Percentiles rank a stretch among this genome's conserved stretches.
Conservation (phyloP, 352 stramenopile species). For the Phytophthora sp. region DNA sequence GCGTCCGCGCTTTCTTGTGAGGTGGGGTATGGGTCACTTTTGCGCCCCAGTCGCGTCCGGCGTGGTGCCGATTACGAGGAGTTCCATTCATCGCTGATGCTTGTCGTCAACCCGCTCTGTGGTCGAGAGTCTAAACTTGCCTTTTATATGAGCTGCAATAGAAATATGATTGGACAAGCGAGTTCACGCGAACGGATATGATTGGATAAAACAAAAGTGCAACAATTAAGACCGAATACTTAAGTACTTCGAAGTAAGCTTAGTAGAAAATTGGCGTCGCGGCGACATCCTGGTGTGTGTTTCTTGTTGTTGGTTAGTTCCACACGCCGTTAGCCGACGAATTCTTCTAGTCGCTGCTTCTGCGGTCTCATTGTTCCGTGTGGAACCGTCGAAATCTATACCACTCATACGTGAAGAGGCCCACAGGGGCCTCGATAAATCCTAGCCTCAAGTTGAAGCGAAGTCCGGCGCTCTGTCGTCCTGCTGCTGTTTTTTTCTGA, state of each 20-base stretch:
- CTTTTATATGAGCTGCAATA: slow-evolving; percentile 14
- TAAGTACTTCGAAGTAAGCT: no score
- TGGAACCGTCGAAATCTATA: slow-evolving; percentile 27
- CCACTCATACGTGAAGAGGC: slow-evolving; percentile 29
- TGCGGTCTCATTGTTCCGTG: background rate
- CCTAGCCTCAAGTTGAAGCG: slow-evolving; percentile 12
- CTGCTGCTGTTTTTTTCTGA: background rate
- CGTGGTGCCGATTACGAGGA: slow-evolving; percentile 56
- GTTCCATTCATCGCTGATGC: slow-evolving; percentile 42
- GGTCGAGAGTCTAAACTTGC: background rate
- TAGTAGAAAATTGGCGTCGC: no score
- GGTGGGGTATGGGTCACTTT: slow-evolving; percentile 28
- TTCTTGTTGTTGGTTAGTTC: slow-evolving; percentile 15
- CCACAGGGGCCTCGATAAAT: slow-evolving; percentile 12
- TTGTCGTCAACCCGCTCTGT: background rate
- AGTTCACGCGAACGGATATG: slow-evolving; percentile 19
- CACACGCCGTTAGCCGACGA: background rate
- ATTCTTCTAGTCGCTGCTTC: slow-evolving; percentile 1
- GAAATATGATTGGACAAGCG: slow-evolving; percentile 18
- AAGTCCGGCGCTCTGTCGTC: background rate
- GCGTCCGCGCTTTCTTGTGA: slow-evolving; percentile 40
- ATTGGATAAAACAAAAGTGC: slow-evolving; percentile 20
- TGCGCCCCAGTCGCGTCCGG: slow-evolving; percentile 25
- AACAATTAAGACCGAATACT: no score
- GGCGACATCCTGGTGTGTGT: background rate